Conservation (phyloP, 2,329 filamentous ascomycete genomes). For the Botrytis galanthina region DNA sequence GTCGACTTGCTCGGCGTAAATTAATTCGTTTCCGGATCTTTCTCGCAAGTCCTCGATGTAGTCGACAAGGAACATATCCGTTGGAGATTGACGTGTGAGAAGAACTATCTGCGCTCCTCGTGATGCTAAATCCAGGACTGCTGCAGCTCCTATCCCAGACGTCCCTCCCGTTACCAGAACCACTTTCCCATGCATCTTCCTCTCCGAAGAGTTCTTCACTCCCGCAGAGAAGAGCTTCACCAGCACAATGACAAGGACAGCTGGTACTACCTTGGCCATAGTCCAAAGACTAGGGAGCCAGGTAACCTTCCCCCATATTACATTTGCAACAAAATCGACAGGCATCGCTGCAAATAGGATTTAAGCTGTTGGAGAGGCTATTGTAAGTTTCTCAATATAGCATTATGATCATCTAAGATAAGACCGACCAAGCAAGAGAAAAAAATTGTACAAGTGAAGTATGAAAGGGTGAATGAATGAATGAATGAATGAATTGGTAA, state of each 20-base stretch:
- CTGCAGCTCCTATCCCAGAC: slow-evolving; percentile 81
- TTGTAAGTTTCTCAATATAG: background rate
- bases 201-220: slow-evolving; percentile 69
- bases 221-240: slow-evolving; percentile 79
- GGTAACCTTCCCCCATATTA: slow-evolving; percentile 30
- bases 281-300: slow-evolving; percentile 40
- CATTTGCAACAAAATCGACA: slow-evolving; percentile 35
- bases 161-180: slow-evolving; percentile 92
- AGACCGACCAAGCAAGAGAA: background rate
- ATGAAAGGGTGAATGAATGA: background rate
- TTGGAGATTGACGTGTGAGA: slow-evolving; percentile 76
- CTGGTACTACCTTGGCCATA: slow-evolving; percentile 52
- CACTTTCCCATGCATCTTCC: slow-evolving; percentile 89
- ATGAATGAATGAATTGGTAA: background rate
- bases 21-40: slow-evolving; percentile 75
- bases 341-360: slow-evolving; percentile 31
- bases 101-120: slow-evolving; percentile 90
- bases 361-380: background rate
- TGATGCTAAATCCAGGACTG: slow-evolving; percentile 70
- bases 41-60: slow-evolving; percentile 85
- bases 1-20: slow-evolving; percentile 95
- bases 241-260: slow-evolving; percentile 52
- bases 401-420: background rate
- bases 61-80: slow-evolving; percentile 86
- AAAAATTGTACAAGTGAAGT: background rate